Conservation (phyloP, 2,329 filamentous ascomycete genomes). For the Cladobotryum mycophilum region DNA sequence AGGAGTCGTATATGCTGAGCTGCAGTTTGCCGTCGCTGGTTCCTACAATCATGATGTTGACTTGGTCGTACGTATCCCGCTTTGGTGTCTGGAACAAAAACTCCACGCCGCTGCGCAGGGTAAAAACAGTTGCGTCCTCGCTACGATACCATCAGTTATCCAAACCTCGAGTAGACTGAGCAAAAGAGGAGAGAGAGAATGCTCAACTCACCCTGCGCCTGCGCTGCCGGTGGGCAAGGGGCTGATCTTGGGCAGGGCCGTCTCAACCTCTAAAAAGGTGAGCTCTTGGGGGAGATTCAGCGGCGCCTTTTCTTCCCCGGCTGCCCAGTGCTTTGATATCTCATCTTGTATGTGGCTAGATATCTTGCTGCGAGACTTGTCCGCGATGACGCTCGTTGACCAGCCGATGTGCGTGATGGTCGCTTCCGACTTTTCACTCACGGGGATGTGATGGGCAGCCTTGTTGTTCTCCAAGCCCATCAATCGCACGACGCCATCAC, state of each 20-base stretch:
- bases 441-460: conserved; percentile 63
- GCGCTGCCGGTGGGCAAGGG: conserved; percentile 57
- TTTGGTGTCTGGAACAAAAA: conserved; percentile 60
- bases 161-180: background rate
- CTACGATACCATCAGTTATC: conserved; percentile 14
- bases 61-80: conserved; percentile 61
- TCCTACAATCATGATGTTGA: conserved; percentile 72
- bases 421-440: conserved; percentile 38
- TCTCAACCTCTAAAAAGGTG: conserved; percentile 68
- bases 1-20: conserved; percentile 78
- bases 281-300: conserved; percentile 65
- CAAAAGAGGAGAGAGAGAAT: background rate
- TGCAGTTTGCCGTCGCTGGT: conserved; percentile 66
- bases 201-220: conserved; percentile 51
- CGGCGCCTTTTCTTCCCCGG: conserved; percentile 13
- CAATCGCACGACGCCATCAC: conserved; percentile 69
- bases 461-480: conserved; percentile 77
- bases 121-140: conserved; percentile 59
- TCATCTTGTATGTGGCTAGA: conserved; percentile 13
- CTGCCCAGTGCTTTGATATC: conserved; percentile 9
- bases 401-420: conserved; percentile 49
- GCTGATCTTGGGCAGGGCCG: conserved; percentile 69
- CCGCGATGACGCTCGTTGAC: conserved; percentile 39
- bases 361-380: conserved; percentile 18
- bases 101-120: conserved; percentile 62